phyloP scores from a whole-genome alignment of 1,139 yeast genomes.

The Sugiyamaella paludigena region DNA sequence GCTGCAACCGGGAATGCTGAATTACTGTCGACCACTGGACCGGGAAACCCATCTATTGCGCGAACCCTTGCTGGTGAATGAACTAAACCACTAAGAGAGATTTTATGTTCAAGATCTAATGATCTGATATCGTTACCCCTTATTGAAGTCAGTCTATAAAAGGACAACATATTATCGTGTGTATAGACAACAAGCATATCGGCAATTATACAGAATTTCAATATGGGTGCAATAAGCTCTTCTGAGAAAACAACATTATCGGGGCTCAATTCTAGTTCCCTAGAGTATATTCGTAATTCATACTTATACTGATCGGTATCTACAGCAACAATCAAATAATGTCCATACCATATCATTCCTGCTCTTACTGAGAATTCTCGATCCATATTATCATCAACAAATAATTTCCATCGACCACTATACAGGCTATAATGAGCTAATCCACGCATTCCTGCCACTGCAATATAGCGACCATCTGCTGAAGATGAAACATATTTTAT shows the following conservation, averaged over 20 bases:
- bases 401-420: conserved; percentile 44
- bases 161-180: conserved; percentile 33
- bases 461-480: conserved; percentile 43
- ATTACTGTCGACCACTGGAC: conserved; percentile 9
- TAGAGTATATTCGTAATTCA: conserved; percentile 38
- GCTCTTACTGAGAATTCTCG: conserved; percentile 42
- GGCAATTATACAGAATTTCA: conserved; percentile 32
- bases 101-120: conserved; percentile 32
- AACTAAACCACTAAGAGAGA: conserved; percentile 36
- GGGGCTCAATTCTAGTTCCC: conserved; percentile 38
- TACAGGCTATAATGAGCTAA: conserved; percentile 41
- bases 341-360: conserved; percentile 45
- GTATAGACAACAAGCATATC: conserved; percentile 38
- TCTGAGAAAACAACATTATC: conserved; percentile 28
- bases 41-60: conserved; percentile 27
- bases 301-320: conserved; percentile 32
- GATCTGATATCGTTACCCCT: conserved; percentile 16
- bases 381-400: conserved; percentile 38
- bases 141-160: conserved; percentile 25
- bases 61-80: conserved; percentile 41
- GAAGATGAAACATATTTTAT: conserved; percentile 39
- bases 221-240: conserved; percentile 32
- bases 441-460: conserved; percentile 44
- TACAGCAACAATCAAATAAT: conserved; percentile 39
- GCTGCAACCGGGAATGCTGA: conserved; percentile 6